Evolutionary conservation across 345 rosid genomes (phyloP).

Genomic region (Theobroma cacao): DNA sequence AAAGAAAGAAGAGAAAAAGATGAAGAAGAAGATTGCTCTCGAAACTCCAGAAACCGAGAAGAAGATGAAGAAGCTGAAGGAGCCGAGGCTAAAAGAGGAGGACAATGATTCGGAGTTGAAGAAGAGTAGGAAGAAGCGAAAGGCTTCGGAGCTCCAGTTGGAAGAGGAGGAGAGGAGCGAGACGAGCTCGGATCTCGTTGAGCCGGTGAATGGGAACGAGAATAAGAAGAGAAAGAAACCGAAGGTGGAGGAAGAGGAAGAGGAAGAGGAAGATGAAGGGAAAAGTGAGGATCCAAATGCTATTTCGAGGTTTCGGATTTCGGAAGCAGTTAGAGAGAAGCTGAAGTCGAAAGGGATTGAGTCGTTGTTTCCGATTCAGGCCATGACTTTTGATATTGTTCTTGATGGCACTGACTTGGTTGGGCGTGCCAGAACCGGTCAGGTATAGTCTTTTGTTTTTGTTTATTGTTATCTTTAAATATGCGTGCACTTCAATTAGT

Average conservation of each 20-base stretch:
- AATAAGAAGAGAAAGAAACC: constrained; percentile 52
- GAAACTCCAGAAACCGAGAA: constrained; percentile 37
- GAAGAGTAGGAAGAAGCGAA: constrained; percentile 59
- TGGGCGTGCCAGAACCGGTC: constrained; percentile 96
- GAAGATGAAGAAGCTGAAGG: constrained; percentile 45
- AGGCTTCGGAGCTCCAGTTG: constrained; percentile 40
- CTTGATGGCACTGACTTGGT: constrained; percentile 83
- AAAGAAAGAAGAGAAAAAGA: constrained; percentile 51
- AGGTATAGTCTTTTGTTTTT: constrained; percentile 37
- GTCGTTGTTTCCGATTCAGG: constrained; percentile 87
- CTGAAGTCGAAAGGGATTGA: constrained; percentile 75
- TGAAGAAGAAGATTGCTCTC: constrained; percentile 56
- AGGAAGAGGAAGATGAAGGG: constrained; percentile 39
- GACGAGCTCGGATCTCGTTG: constrained; percentile 68
- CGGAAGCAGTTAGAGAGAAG: constrained; percentile 55
- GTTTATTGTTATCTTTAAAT: neutral
- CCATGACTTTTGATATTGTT: constrained; percentile 70
- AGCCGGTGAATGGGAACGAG: constrained; percentile 38
- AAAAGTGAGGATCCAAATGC: constrained; percentile 63
- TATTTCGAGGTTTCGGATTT: constrained; percentile 67
- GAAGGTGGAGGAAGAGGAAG: constrained; percentile 39
- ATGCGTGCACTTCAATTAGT: neutral
- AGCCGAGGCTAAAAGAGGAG: constrained; percentile 23
- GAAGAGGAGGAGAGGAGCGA: constrained; percentile 59
- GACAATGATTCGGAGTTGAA: constrained; percentile 33